A percentile compares a stretch with the other conserved stretches of the same genome.
Evolutionary conservation across 306 rosid species (phyloP).

Genomic region (Prunus mume): DNA sequence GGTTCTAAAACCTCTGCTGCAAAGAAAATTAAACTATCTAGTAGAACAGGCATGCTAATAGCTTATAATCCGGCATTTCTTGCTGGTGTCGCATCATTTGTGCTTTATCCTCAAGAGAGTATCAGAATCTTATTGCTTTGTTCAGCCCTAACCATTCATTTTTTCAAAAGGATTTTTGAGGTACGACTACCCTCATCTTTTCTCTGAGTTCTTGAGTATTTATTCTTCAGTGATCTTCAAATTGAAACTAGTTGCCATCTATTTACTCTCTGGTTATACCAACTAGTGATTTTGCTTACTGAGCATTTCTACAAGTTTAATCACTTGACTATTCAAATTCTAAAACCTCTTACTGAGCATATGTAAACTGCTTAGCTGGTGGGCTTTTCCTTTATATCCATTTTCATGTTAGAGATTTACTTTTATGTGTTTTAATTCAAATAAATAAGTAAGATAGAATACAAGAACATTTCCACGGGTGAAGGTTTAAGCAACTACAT

Average conservation of each 20-base stretch:
- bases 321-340: too few species aligned
- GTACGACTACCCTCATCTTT: slow-evolving; percentile 18
- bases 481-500: too few species aligned
- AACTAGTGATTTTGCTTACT: too few species aligned
- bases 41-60: slow-evolving; percentile 56
- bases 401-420: too few species aligned
- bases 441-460: too few species aligned
- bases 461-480: too few species aligned
- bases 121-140: slow-evolving; percentile 41
- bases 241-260: background rate
- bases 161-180: slow-evolving; percentile 63
- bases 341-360: too few species aligned
- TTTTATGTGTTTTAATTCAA: too few species aligned
- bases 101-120: slow-evolving; percentile 29
- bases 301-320: too few species aligned
- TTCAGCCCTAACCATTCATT: slow-evolving; percentile 52
- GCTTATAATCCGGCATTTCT: slow-evolving; percentile 61
- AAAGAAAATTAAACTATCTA: slow-evolving; percentile 23
- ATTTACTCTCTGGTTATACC: background rate
- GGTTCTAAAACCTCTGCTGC: background rate
- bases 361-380: too few species aligned
- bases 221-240: too few species aligned
- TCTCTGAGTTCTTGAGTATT: background rate
- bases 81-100: slow-evolving; percentile 38
- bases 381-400: too few species aligned